Evolutionary conservation across 2,329 filamentous ascomycete genomes (phyloP).

Genomic region (Penicillium psychrosexuale): DNA sequence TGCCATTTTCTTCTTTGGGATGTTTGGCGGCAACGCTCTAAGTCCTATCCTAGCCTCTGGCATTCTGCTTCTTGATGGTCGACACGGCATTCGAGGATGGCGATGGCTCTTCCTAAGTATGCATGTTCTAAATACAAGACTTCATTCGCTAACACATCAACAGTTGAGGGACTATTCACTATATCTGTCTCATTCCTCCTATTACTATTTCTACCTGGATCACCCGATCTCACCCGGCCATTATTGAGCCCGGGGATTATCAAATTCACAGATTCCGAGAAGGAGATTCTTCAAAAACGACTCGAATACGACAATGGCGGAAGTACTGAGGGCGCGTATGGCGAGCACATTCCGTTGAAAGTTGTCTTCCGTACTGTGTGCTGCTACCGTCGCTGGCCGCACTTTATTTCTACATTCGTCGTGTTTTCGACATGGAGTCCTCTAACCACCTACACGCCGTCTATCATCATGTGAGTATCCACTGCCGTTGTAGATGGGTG

Average conservation of each 20-base stretch:
- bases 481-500: background rate
- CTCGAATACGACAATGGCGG: background rate
- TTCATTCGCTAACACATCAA: background rate
- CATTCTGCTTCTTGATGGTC: background rate
- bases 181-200: background rate
- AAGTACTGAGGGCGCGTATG: background rate
- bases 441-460: background rate
- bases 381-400: background rate
- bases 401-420: background rate
- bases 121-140: background rate
- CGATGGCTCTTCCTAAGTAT: background rate
- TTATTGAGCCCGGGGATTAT: background rate
- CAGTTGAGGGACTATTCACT: background rate
- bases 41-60: background rate
- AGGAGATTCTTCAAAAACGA: background rate
- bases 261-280: background rate
- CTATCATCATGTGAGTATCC: background rate
- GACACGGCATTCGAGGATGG: background rate
- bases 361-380: background rate
- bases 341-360: background rate
- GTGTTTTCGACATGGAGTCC: slow-evolving; percentile 1
- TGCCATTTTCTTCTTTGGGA: slow-evolving; percentile 1
- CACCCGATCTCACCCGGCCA: background rate
- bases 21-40: background rate
- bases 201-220: background rate